Evolutionary conservation across 2,329 filamentous ascomycete genomes (phyloP).

Genomic region (Epicoccum nigrum): DNA sequence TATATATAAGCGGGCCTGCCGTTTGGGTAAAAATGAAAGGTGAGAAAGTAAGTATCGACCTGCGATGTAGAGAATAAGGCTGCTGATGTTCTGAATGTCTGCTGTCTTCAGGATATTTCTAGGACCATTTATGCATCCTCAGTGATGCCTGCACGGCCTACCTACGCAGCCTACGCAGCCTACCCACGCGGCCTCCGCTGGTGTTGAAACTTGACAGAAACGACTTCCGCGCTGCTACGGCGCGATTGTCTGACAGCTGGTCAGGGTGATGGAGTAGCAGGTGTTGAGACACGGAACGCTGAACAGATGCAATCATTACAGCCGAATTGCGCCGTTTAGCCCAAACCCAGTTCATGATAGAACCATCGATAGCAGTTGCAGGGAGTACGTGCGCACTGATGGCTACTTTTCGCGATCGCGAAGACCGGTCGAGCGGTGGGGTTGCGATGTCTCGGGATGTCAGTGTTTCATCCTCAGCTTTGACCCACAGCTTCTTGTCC

Average conservation of each 20-base stretch:
- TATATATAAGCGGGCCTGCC: slow-evolving; percentile 22
- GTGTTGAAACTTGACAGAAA: slow-evolving; percentile 30
- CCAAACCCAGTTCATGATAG: background rate
- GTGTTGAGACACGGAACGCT: background rate
- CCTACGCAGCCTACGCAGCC: too few species aligned
- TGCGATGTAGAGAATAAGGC: slow-evolving; percentile 8
- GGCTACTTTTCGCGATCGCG: background rate
- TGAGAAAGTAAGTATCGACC: slow-evolving; percentile 6
- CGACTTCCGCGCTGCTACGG: slow-evolving; percentile 7
- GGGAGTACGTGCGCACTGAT: background rate
- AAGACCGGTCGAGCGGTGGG: slow-evolving; percentile 1
- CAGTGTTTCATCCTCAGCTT: slow-evolving; percentile 35
- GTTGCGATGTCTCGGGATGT: slow-evolving; percentile 17
- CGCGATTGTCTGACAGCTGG: background rate
- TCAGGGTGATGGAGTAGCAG: background rate
- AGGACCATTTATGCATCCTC: slow-evolving; percentile 1
- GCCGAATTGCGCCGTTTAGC: background rate
- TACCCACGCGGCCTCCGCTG: slow-evolving; percentile 24
- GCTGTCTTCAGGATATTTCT: background rate
- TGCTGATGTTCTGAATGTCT: background rate
- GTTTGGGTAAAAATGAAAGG: background rate
- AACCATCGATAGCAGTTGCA: background rate
- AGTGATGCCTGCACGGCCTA: slow-evolving; percentile 24
- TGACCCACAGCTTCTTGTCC: slow-evolving; percentile 24
- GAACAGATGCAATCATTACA: background rate